Percentiles rank a stretch among this genome's conserved stretches.
These are phyloP conservation scores for Podospora fimiseda DNA, from an alignment of 495 filamentous ascomycete genomes.

Conservation along the genomic window DNA sequence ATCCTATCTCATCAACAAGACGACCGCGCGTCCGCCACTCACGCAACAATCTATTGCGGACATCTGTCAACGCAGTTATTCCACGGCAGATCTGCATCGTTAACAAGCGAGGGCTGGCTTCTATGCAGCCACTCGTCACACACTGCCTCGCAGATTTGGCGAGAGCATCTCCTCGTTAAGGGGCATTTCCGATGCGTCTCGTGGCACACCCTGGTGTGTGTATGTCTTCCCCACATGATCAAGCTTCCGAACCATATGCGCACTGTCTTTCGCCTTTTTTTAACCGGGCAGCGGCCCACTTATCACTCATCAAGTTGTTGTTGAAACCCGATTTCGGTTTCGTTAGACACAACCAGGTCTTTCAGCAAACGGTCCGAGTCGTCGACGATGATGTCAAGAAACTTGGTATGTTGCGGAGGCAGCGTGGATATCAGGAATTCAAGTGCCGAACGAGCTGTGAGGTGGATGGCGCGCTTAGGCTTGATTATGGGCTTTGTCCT, in stretches of 20 bases:
- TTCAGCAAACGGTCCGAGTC: slow-evolving; percentile 35
- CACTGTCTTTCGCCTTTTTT: slow-evolving; percentile 42
- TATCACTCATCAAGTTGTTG: slow-evolving; percentile 36
- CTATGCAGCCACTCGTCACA: too few relatives aligned
- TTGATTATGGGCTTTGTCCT: slow-evolving; percentile 38
- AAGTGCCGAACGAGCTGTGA: slow-evolving; percentile 50
- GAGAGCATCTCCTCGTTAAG: slow-evolving; percentile 29
- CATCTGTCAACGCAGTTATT: background rate
- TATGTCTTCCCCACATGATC: slow-evolving; percentile 18
- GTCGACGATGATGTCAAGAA: slow-evolving; percentile 32
- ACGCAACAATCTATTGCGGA: background rate
- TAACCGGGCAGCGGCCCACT: slow-evolving; percentile 40
- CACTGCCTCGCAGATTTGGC: slow-evolving; percentile 15
- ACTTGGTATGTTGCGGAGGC: slow-evolving; percentile 26
- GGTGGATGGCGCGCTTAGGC: slow-evolving; percentile 47
- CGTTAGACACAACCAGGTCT: slow-evolving; percentile 12
- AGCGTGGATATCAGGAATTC: slow-evolving; percentile 46
- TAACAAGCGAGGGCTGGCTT: slow-evolving; percentile 12
- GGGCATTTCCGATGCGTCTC: slow-evolving; percentile 23
- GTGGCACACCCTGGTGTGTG: slow-evolving; percentile 11
- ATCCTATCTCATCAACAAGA: slow-evolving; percentile 6
- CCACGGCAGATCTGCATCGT: slow-evolving; percentile 21
- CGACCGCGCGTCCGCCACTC: background rate
- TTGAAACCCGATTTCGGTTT: slow-evolving; percentile 33
- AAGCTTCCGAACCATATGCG: slow-evolving; percentile 30